Evolutionary conservation across 345 rosid genomes (phyloP), one percentile per base, ranked within the genome.

Genomic region (Triadica sebifera): DNA sequence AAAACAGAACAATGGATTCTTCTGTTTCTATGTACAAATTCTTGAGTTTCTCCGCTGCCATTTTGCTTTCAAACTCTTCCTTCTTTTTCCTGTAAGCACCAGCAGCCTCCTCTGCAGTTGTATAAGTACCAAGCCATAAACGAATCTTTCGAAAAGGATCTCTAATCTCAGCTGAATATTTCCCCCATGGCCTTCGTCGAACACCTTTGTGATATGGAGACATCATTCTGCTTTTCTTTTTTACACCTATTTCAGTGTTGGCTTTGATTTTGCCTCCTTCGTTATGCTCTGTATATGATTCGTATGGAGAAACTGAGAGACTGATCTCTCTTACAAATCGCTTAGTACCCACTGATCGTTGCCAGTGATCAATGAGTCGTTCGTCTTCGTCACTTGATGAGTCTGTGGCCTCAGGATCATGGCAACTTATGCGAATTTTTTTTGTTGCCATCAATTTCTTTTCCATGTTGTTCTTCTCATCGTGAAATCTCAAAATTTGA

Each of bases 101-200:
- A 12, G 88, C 78, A 62, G 89, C 89, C 72, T 88, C 89, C 63
- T 86, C 87, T 5, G 82, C 88, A 5, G 87, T 86, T 4, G n/a
- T 1, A 25, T 49, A 85, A 39, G 89, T 88, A 37, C 89, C 91
- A 15, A 88, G 91, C 88, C 91, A 88, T 29, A 83, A 8, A 8
- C 88, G 81, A 17, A 53, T n/a, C 56, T 82, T 72, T 2, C 45
- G 66, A 72, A 84, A 80, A 6, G 91, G 88, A 67, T 88, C 87
- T 52, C 89, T 67, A 46, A 86, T 86, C 77, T 88, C 91, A 0
- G 87, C 85, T 0, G 86, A 79, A 66, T 58, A 86, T 53, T 82
- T 86, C 15, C 88, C 88, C 89, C 88, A 85, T 3, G 87, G 84
- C 78, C 88, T 83, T 74, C 75, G 68, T 34, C 89, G 74, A 9